These are phyloP conservation scores for Asclepias syriaca DNA, from an alignment of 257 asterid genomes.

Conservation along the genomic window DNA sequence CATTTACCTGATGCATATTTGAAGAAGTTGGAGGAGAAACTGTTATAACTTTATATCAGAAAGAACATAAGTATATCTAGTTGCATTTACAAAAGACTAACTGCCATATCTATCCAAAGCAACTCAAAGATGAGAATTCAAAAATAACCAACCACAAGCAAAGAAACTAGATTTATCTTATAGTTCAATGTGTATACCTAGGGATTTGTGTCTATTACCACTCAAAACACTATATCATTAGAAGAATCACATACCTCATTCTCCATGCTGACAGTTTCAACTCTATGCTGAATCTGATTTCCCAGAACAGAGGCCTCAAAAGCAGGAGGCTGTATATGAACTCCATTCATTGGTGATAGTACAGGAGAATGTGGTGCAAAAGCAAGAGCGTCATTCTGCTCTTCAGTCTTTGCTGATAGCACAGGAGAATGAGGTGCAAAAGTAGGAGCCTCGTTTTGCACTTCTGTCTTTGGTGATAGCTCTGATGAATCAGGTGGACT, in stretches of 20 bases:
- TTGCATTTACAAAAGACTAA: not conserved
- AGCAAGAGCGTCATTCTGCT: constrained; percentile 1
- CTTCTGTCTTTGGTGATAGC: constrained; percentile 30
- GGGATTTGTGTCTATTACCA: not conserved
- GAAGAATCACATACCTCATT: constrained; percentile 20
- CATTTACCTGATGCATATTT: constrained; percentile 20
- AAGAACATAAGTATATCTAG: not conserved
- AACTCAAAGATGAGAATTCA: not conserved
- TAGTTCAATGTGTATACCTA: not conserved
- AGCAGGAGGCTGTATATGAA: constrained; percentile 12
- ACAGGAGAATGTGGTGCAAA: constrained; percentile 19
- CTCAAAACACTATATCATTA: not conserved
- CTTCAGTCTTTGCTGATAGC: constrained; percentile 30
- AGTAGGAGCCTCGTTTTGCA: constrained; percentile 4
- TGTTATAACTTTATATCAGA: not conserved
- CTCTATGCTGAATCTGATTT: constrained; percentile 18
- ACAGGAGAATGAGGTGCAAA: constrained; percentile 19
- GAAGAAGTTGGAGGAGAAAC: constrained; percentile 1
- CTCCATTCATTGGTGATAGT: constrained; percentile 29
- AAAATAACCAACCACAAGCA: not conserved
- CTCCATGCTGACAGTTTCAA: constrained; percentile 15
- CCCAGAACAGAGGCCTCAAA: constrained; percentile 15
- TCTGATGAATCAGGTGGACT: constrained; percentile 36
- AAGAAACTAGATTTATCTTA: not conserved
- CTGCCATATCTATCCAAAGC: not conserved